Evolutionary conservation across 2,329 filamentous ascomycete genomes (phyloP), one percentile per base, ranked within the genome.

Genomic region (Sclerotinia subarctica): DNA sequence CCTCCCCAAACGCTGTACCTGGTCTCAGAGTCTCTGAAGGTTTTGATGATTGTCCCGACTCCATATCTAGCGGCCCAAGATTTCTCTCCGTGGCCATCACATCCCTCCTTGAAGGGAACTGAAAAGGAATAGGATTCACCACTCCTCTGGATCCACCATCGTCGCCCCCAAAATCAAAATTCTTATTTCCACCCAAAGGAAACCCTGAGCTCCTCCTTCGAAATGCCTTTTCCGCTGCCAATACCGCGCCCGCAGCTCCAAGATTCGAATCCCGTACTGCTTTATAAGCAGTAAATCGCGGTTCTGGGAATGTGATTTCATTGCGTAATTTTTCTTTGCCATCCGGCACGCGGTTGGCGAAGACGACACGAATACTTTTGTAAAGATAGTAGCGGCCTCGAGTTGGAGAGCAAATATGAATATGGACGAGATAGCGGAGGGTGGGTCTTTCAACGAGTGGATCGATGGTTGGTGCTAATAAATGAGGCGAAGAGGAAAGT

Each of bases 291-390:
- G 89, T 92, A 77, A 93, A 99, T 26, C 89, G 87, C 26, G 95
- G 95, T 73, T 97, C 93, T 0, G 94, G 94, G 69, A 91, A 85
- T 49, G 95, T 93, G 6, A 94, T 90, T 77, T 99, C 95, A 75
- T 96, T 97, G 44, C 90, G 86, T 51, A 99, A 83, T 76, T 90
- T 94, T 79, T 98, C 94, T 77, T 97, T 97, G 52, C 93, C 94
- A 74, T 98, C 95, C 0, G 95, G 94, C 0, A 97, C 94, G 35
- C 95, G 88, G 77, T 98, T 98, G 66, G 95, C 95, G 77, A 99
- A 99, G 3, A 99, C 94, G 47, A 98, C 92, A 19, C 95, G 89
- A 69, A 98, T 91, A 74, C 88, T 93, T 75, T 95, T 96, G 81
- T 98, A 95, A 7, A 99, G 82, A 74, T 93, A 98, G 78, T 89